Evolutionary conservation across 139 green algal species (phyloP), one percentile per base, ranked within the genome.

Genomic region (Picochlorum sp.): DNA sequence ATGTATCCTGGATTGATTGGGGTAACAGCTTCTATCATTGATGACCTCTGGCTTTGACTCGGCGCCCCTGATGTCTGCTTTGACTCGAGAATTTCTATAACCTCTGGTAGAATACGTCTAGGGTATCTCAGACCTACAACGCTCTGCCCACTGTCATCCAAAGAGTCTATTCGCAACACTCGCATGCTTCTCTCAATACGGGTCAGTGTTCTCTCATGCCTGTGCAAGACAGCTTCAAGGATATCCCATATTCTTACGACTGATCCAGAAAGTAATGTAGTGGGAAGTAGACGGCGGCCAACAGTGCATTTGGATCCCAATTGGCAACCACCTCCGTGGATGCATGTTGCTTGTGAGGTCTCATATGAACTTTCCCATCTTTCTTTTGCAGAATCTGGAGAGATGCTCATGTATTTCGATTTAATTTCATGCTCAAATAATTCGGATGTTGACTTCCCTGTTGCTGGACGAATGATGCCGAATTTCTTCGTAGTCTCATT

Each of bases 381-480:
- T 62, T 63, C 72, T 51, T 66, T 18, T 30, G 73, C 77, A 60
- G 83, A 70, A 59, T 85, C 81, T 21, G 64, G 45, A 2, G 55
- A 23, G 0, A 78, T 44, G 3, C 23, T 62, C 23, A 38, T 8
- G 70, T 94, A 94, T 65, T 88, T 89, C 5, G 41, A 51, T 15
- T 78, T 55, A 68, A 94, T 74, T 51, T 94, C 84, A 15, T 84
- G 77, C 4, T 63, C 71, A 55, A 90, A 81, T 87, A 92, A 92
- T 61, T 96, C 86, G 54, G 91, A 90, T 34, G 73, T 84, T 16
- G 72, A 76, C 9, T 72, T 63, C 30, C 86, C 83, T 18, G 82
- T 91, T 75, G 86, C 87, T 11, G 85, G 86, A 4, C 85, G 68
- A 24, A 63, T 63, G 21, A 91, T 74, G 8, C 34, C 34, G 34